phyloP scores from a whole-genome alignment of 441 rosid species.

The Theobroma grandiflorum region DNA sequence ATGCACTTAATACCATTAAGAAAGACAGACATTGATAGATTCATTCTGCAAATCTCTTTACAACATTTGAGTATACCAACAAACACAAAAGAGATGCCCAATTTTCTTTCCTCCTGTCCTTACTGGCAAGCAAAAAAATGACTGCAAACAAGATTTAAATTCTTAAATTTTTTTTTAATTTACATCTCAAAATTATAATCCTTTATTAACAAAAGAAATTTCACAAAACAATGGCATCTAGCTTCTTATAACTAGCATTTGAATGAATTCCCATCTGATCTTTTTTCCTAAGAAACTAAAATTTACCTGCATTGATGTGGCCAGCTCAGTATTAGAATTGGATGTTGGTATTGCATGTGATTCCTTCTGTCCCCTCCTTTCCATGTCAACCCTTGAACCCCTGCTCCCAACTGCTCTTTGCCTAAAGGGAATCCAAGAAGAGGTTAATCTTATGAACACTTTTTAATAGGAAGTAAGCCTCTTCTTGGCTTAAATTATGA shows the following conservation, averaged over 20 bases:
- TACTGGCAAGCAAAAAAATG: not conserved
- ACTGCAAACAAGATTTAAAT: not conserved
- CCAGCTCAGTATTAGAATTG: slow-evolving; percentile 42
- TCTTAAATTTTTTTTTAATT: not conserved
- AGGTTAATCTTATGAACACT: slow-evolving; percentile 23
- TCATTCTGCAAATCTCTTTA: not conserved
- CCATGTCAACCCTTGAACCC: slow-evolving; percentile 45
- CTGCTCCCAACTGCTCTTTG: slow-evolving; percentile 49
- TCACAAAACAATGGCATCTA: not conserved
- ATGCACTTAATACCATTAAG: not conserved
- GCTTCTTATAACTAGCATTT: slow-evolving; percentile 8
- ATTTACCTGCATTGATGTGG: slow-evolving; percentile 60
- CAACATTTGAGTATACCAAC: not conserved
- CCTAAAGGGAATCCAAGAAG: slow-evolving; percentile 39
- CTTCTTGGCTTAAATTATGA: slow-evolving; percentile 2
- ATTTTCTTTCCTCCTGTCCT: not conserved
- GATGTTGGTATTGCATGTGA: slow-evolving; percentile 31
- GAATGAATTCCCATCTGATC: not conserved
- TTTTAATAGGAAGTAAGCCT: slow-evolving; percentile 11
- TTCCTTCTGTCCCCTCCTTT: slow-evolving; percentile 53
- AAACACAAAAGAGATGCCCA: not conserved
- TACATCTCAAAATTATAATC: slow-evolving; percentile 13
- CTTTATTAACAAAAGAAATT: not conserved
- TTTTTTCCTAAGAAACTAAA: not conserved
- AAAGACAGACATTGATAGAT: not conserved